Evolutionary conservation across 352 stramenopile genomes (phyloP).

Genomic region (Globisporangium yorkense): DNA sequence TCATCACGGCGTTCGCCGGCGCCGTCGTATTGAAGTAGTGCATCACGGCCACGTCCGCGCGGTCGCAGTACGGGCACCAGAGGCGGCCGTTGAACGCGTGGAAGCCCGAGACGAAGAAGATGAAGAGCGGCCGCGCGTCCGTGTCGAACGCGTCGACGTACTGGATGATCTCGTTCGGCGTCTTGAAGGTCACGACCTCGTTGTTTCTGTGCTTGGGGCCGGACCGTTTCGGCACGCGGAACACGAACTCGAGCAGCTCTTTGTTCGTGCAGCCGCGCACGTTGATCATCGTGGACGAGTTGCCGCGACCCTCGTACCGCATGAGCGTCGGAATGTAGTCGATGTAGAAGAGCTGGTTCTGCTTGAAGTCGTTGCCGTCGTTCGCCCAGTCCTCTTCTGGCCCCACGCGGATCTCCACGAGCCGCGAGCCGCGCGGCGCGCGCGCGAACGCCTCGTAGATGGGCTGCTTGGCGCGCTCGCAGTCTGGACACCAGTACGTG

Average conservation of each 20-base stretch:
- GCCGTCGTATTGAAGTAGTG: constrained; percentile 78
- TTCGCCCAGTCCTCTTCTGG: constrained; percentile 57
- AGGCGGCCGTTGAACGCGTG: constrained; percentile 71
- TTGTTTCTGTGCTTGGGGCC: constrained; percentile 37
- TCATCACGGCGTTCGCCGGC: constrained; percentile 40
- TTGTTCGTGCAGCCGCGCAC: constrained; percentile 60
- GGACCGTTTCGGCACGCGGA: constrained; percentile 39
- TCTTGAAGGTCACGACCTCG: constrained; percentile 38
- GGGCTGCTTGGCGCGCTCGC: constrained; percentile 46
- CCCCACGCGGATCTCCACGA: constrained; percentile 70
- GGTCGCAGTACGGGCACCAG: constrained; percentile 83
- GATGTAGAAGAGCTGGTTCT: constrained; percentile 83
- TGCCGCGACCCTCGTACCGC: constrained; percentile 69
- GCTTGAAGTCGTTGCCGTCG: constrained; percentile 64
- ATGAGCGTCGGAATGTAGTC: constrained; percentile 74
- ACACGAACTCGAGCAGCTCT: constrained; percentile 64
- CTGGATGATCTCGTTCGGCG: constrained; percentile 32
- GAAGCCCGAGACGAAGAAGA: constrained; percentile 71
- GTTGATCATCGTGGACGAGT: constrained; percentile 63
- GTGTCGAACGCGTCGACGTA: constrained; percentile 52
- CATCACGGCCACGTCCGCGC: constrained; percentile 57
- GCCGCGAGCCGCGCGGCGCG: constrained; percentile 46
- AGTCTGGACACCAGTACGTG: constrained; percentile 77
- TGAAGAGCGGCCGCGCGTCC: constrained; percentile 62
- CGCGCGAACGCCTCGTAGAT: constrained; percentile 55